Evolutionary conservation across 768 basidiomycete genomes (phyloP).

Genomic region (Mycena latifolia): DNA sequence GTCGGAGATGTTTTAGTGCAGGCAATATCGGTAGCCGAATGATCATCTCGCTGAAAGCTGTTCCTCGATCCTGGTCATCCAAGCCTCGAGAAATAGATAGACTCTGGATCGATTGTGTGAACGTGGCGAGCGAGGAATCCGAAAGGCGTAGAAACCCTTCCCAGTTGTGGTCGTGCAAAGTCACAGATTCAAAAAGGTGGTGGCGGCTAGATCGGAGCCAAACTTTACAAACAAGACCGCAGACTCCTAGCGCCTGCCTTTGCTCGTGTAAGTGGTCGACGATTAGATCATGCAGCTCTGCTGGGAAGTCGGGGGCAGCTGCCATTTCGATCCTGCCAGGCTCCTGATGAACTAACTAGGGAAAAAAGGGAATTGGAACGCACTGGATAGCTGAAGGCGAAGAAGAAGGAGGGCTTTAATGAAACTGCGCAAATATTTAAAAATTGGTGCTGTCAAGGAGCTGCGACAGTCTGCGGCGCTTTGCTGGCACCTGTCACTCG

Average conservation of each 20-base stretch:
- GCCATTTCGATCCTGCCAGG: too few relatives aligned
- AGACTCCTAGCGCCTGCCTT: constrained; percentile 13
- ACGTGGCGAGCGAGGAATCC: constrained; percentile 12
- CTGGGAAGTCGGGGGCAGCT: constrained; percentile 16
- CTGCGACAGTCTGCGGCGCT: too few relatives aligned
- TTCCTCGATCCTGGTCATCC: background rate
- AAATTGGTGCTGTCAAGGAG: too few relatives aligned
- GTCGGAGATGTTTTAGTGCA: background rate
- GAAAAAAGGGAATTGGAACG: too few relatives aligned
- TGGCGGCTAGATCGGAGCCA: constrained; percentile 26
- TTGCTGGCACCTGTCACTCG: too few relatives aligned
- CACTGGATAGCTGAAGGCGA: too few relatives aligned
- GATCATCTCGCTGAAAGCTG: background rate
- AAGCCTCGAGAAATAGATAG: background rate
- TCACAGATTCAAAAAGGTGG: constrained; percentile 25
- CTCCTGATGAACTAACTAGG: too few relatives aligned
- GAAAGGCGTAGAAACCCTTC: constrained; percentile 15
- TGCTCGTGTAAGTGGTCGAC: constrained; percentile 30
- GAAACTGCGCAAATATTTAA: too few relatives aligned
- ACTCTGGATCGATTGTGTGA: background rate
- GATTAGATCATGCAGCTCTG: constrained; percentile 31
- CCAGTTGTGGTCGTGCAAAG: constrained; percentile 11
- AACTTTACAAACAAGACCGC: constrained; percentile 22
- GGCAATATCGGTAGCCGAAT: background rate
- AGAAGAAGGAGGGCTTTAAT: too few relatives aligned